Evolutionary conservation across 176 grass and related monocot species (phyloP), one percentile per base, ranked within the genome.

Genomic region (Lolium rigidum): DNA sequence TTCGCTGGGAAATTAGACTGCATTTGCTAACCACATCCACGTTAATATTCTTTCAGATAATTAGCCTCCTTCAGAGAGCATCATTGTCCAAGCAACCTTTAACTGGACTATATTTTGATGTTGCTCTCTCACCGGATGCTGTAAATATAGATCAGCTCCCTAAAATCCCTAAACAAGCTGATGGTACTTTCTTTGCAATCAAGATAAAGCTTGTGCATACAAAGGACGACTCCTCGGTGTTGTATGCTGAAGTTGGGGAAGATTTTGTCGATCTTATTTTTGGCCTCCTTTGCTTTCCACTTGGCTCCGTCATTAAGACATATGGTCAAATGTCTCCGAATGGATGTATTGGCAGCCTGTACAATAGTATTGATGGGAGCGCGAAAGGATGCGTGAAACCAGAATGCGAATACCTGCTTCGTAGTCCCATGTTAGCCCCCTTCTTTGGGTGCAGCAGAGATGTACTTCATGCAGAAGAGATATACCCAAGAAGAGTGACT

Each of bases 131-230:
- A 16, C 50, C 13, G 1, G 50, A 4, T 14, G 50, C 3, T 15
- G 1, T 52, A 52, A 12, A 16, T 5, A 5, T 5, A 2, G 50
- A 52, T 52, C 3, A 16, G 50, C 4, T 52, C 50, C 50, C 50
- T 16, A 14, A 1, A 3, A 52, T 52, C 12, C 14, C 50, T 0
- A 52, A 52, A 52, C 26, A 28, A 28, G 26, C 1, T 28, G 50
- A 52, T 15, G 50, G 15, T 52, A 52, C 12, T 52, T 73, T 73
- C 43, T 48, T 20, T 0, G 5, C 43, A 24, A 73, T 73, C 46
- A 73, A 73, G 70, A 73, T 84, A 21, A 73, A 25, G 47, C 4
- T 89, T 61, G 44, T 89, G 47, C 70, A 48, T 0, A 0, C 70
- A 14, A 74, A 74, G 0, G 71, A 74, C 48, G 21, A 5, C 1